Percentiles rank a stretch among this genome's conserved stretches.
Evolutionary conservation across 768 basidiomycete species (phyloP).

Genomic region (Calocera viscosa): DNA sequence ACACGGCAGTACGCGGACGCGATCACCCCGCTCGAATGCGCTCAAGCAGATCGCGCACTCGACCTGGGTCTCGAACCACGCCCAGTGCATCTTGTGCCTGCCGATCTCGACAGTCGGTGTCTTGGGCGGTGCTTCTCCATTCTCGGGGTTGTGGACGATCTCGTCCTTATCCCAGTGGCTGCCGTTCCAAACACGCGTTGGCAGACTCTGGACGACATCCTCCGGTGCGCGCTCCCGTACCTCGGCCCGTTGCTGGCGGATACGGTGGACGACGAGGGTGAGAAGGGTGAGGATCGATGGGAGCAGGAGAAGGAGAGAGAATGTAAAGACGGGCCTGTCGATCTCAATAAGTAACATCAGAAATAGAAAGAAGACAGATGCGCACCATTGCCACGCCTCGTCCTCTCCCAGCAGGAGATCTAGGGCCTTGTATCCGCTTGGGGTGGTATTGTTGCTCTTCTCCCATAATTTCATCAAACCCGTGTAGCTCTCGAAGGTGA

Average conservation of each 20-base stretch:
- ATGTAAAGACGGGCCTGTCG: constrained; percentile 66
- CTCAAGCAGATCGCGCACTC: constrained; percentile 93
- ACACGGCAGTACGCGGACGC: constrained; percentile 83
- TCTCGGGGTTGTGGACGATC: constrained; percentile 32
- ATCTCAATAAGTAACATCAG: constrained; percentile 13
- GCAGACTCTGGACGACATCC: constrained; percentile 60
- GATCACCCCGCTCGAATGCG: constrained; percentile 75
- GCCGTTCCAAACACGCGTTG: constrained; percentile 75
- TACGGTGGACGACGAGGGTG: constrained; percentile 78
- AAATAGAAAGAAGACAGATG: constrained; percentile 22
- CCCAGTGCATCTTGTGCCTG: constrained; percentile 14
- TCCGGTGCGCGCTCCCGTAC: constrained; percentile 69
- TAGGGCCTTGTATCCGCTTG: constrained; percentile 21
- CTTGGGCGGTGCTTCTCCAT: constrained; percentile 18
- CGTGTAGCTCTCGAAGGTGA: constrained; percentile 70
- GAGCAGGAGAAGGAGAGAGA: constrained; percentile 75
- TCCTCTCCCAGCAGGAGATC: constrained; percentile 26
- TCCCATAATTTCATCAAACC: constrained; percentile 56
- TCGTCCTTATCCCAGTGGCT: constrained; percentile 69
- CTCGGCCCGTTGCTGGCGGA: constrained; percentile 70
- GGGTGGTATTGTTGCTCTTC: constrained; percentile 65
- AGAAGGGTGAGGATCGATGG: constrained; percentile 81
- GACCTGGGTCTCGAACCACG: constrained; percentile 65
- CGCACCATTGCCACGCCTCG: constrained; percentile 78
- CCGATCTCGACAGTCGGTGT: constrained; percentile 15